phyloP scores from a whole-genome alignment of 352 stramenopile species.

The Pythium aristosporum region DNA sequence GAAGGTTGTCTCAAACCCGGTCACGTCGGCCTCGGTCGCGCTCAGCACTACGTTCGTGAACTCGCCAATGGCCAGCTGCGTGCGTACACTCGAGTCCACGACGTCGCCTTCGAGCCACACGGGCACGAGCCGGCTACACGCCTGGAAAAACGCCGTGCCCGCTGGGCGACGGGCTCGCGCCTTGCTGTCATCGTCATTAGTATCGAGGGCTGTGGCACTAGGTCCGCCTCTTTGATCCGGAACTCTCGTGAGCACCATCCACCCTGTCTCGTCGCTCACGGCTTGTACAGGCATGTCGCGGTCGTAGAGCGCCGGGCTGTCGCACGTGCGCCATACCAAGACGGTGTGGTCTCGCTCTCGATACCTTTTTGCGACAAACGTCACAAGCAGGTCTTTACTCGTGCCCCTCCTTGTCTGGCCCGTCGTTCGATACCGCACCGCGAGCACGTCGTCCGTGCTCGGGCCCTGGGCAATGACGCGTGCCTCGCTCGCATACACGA shows the following conservation, averaged over 20 bases:
- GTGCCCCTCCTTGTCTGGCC: background rate
- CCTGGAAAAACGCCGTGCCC: conserved; percentile 36
- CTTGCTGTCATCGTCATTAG: background rate
- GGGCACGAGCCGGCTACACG: conserved; percentile 37
- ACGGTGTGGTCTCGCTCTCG: conserved; percentile 39
- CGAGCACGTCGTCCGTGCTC: conserved; percentile 6
- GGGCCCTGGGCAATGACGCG: conserved; percentile 2
- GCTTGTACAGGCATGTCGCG: conserved; percentile 33
- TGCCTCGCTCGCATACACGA: conserved; percentile 8
- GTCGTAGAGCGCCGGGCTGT: conserved; percentile 34
- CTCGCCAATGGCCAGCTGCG: conserved; percentile 25
- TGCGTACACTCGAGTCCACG: conserved; percentile 26
- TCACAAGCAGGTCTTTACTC: conserved; percentile 31
- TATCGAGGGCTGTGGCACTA: too few relatives aligned
- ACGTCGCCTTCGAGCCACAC: conserved; percentile 23
- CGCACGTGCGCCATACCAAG: conserved; percentile 41
- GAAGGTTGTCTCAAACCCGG: conserved; percentile 18
- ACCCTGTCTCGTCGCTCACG: conserved; percentile 62
- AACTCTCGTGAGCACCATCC: conserved; percentile 48
- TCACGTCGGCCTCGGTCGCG: conserved; percentile 20
- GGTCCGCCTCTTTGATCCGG: conserved; percentile 1
- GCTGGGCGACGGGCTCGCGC: background rate
- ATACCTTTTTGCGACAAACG: conserved; percentile 47
- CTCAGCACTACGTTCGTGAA: conserved; percentile 26
- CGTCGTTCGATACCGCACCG: conserved; percentile 7